Conservation (phyloP, 495 filamentous ascomycete genomes). For the Penicillium samsonianum region DNA sequence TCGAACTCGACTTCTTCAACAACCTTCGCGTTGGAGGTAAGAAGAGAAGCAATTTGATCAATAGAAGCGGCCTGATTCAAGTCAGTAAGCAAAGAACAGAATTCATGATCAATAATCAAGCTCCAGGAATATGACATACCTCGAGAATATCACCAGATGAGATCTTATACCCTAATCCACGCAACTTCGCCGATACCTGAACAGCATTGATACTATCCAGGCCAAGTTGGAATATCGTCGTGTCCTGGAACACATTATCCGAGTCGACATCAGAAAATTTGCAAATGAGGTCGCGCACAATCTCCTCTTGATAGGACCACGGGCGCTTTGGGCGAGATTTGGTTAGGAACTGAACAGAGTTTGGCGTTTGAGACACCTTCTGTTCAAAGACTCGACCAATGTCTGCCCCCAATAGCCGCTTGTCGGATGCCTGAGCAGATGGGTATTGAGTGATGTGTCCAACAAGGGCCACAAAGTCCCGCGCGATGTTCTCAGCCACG, state of each 20-base stretch:
- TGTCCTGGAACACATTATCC: conserved; percentile 50
- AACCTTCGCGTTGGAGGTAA: conserved; percentile 17
- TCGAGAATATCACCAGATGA: conserved; percentile 70
- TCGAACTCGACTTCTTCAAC: conserved; percentile 22
- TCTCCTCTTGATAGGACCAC: conserved; percentile 58
- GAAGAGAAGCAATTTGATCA: conserved; percentile 29
- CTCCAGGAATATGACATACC: conserved; percentile 20
- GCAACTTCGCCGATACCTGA: conserved; percentile 67
- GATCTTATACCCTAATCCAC: conserved; percentile 55
- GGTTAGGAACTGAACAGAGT: background rate
- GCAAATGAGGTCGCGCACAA: conserved; percentile 61
- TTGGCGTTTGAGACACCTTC: background rate
- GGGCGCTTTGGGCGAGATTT: conserved; percentile 5
- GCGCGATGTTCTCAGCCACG: conserved; percentile 42
- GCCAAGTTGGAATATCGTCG: conserved; percentile 51
- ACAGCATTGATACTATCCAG: conserved; percentile 49
- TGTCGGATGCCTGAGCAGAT: conserved; percentile 34
- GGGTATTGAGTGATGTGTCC: conserved; percentile 42
- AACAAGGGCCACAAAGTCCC: conserved; percentile 51
- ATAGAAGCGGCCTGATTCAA: conserved; percentile 44
- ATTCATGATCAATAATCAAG: background rate
- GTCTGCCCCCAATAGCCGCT: conserved; percentile 3
- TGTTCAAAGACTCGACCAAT: conserved; percentile 19
- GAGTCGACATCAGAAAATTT: conserved; percentile 50
- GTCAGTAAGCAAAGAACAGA: conserved; percentile 59